These are phyloP conservation scores for Apium graveolens DNA, from an alignment of 129 eudicot species.

Conservation along the genomic window DNA sequence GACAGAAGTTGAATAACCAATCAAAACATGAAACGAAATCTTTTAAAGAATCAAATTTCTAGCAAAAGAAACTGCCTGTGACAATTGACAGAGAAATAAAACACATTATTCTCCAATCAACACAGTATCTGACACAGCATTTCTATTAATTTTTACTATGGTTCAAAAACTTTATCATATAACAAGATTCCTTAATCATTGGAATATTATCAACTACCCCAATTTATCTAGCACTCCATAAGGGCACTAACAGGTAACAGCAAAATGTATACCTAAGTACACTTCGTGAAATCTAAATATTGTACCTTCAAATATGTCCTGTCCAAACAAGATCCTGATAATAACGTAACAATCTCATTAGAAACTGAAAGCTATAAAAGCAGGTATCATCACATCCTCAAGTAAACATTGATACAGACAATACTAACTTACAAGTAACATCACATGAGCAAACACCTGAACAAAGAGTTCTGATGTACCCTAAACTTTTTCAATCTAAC, in stretches of 20 bases:
- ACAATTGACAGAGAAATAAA: background rate
- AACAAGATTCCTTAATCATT: background rate
- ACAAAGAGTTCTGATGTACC: background rate
- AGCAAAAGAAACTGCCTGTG: background rate
- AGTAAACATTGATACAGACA: background rate
- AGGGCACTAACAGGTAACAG: background rate
- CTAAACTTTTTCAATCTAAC: background rate
- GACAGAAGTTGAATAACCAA: background rate
- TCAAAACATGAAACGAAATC: background rate
- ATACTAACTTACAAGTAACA: background rate
- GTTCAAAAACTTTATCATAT: background rate
- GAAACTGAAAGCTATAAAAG: background rate
- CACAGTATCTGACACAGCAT: background rate
- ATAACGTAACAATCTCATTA: background rate
- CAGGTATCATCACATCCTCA: background rate
- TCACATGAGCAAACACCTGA: background rate
- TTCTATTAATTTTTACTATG: background rate
- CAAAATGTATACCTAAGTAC: background rate
- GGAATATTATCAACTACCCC: background rate
- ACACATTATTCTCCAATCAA: background rate
- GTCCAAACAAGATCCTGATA: background rate
- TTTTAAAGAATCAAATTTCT: background rate
- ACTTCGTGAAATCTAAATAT: background rate
- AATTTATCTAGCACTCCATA: background rate
- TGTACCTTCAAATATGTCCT: background rate